phyloP scores from a whole-genome alignment of 1,284 basidiomycete species.

The Cryptococcus jaspeensis region DNA sequence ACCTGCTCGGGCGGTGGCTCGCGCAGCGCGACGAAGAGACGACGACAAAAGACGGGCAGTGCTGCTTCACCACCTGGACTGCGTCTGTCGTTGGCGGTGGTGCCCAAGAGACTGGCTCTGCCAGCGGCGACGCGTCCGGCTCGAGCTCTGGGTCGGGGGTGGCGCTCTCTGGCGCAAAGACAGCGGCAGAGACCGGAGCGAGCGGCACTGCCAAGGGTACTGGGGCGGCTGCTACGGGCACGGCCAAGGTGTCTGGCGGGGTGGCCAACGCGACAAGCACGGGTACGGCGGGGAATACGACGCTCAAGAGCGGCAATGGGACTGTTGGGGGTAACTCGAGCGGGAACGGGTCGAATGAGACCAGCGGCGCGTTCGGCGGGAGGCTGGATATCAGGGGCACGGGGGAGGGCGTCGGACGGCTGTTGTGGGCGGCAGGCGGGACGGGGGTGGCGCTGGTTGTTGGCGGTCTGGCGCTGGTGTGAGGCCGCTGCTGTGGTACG shows the following conservation, averaged over 20 bases:
- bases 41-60: constrained; percentile 29
- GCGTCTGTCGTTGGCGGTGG: constrained; percentile 23
- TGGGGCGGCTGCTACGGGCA: not conserved
- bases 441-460: constrained; percentile 1
- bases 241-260: not conserved
- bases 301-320: not conserved
- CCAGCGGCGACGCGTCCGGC: not conserved
- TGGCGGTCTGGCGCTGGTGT: constrained; percentile 6
- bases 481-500: not conserved
- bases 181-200: not conserved
- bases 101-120: not conserved
- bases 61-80: constrained; percentile 40
- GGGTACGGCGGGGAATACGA: not conserved
- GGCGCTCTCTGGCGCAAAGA: constrained; percentile 6
- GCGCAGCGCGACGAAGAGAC: constrained; percentile 15
- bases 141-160: not conserved
- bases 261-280: not conserved
- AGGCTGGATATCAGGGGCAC: constrained; percentile 5
- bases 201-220: not conserved
- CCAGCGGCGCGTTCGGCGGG: not conserved
- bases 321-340: not conserved
- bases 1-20: constrained; percentile 4
- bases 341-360: constrained; percentile 9
- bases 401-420: not conserved
- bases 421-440: not conserved